These are phyloP conservation scores for Sphagnurus paluster DNA, from an alignment of 1,284 basidiomycete species.

Conservation along the genomic window DNA sequence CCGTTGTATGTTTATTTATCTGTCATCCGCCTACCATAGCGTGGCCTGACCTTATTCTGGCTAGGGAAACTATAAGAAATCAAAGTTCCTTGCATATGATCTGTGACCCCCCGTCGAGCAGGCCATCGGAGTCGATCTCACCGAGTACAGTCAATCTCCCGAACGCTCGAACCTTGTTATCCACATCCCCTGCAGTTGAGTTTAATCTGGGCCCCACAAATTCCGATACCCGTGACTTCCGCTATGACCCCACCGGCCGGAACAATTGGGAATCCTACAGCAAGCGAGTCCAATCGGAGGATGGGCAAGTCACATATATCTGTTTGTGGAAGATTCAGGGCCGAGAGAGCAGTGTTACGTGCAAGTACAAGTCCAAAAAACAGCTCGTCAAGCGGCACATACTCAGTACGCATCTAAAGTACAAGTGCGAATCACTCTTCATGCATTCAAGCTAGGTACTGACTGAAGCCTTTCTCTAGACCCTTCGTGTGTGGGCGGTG, in stretches of 20 bases:
- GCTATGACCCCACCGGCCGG: not conserved
- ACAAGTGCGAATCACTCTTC: slow-evolving; percentile 44
- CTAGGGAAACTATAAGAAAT: too few relatives aligned
- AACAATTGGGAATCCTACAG: slow-evolving; percentile 9
- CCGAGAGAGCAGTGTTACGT: slow-evolving; percentile 22
- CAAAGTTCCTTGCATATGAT: too few relatives aligned
- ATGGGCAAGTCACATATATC: slow-evolving; percentile 12
- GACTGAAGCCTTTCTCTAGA: slow-evolving; percentile 32
- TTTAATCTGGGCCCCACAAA: not conserved
- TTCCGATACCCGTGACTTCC: not conserved
- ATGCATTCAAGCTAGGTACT: not conserved
- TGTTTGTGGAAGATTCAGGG: slow-evolving; percentile 18
- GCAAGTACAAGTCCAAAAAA: slow-evolving; percentile 58
- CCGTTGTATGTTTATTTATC: too few relatives aligned
- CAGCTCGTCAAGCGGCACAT: slow-evolving; percentile 70
- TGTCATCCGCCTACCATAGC: too few relatives aligned
- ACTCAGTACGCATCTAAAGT: slow-evolving; percentile 59
- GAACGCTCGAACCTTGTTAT: too few relatives aligned
- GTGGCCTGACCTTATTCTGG: too few relatives aligned
- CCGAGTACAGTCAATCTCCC: too few relatives aligned
- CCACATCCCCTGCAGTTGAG: not conserved
- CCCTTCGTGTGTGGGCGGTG: slow-evolving; percentile 57
- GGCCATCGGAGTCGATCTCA: too few relatives aligned
- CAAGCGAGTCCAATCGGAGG: not conserved
- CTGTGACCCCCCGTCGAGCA: too few relatives aligned